A percentile compares a stretch with the other conserved stretches of the same genome.
phyloP scores from a whole-genome alignment of 108 stramenopile species.

The Nitzschia sp. region DNA sequence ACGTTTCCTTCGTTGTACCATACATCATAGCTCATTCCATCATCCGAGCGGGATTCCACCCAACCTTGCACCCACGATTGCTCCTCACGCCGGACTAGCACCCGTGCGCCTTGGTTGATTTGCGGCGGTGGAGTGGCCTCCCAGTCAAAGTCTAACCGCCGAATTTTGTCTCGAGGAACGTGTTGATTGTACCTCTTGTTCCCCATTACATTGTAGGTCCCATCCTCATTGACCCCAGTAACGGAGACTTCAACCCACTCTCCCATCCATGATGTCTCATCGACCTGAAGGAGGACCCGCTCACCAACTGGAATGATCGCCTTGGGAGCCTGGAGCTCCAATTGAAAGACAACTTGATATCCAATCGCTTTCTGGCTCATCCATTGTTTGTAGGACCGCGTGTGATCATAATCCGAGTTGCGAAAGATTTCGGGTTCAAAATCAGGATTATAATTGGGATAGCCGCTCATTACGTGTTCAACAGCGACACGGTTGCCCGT shows the following conservation, averaged over 20 bases:
- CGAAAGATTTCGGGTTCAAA: background rate
- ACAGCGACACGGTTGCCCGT: background rate
- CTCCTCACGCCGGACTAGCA: background rate
- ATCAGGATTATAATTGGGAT: background rate
- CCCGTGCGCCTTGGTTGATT: background rate
- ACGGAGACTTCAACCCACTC: background rate
- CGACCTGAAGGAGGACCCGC: background rate
- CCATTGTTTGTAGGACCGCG: background rate
- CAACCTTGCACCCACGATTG: background rate
- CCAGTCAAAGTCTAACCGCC: background rate
- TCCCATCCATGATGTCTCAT: background rate
- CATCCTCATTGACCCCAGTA: background rate
- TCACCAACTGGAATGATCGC: background rate
- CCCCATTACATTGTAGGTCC: background rate
- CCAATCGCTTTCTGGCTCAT: background rate
- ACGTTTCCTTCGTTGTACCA: background rate
- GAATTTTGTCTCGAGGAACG: background rate
- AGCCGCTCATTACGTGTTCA: background rate
- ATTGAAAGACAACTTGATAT: background rate
- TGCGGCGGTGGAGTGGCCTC: background rate
- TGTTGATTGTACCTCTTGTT: background rate
- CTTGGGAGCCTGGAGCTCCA: slow-evolving; percentile 5
- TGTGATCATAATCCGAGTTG: background rate
- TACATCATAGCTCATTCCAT: background rate
- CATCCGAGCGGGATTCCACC: background rate